Conservation (phyloP, 352 stramenopile species). For the Pythium insidiosum region DNA sequence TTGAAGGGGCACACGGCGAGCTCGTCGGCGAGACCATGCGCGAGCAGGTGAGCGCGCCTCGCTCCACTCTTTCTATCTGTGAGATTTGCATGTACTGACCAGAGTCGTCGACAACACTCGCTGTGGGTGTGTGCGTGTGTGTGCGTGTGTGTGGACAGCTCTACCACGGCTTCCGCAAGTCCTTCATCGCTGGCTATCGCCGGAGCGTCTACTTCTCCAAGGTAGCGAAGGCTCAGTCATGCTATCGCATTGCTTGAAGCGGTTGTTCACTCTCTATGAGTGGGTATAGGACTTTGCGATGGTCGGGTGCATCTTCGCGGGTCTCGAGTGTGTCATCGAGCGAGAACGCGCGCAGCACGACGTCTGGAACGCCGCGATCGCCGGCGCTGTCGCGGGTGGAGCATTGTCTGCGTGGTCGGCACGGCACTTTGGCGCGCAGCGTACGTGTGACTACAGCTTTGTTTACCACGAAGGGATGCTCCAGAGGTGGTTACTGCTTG, state of each 20-base stretch:
- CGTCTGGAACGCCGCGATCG: constrained; percentile 71
- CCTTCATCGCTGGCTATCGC: constrained; percentile 60
- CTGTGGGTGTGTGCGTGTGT: background rate
- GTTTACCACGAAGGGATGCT: too few species aligned
- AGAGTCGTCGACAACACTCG: too few species aligned
- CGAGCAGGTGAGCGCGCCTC: constrained; percentile 41
- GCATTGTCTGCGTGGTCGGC: constrained; percentile 64
- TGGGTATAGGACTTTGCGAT: constrained; percentile 72
- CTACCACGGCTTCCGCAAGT: constrained; percentile 81
- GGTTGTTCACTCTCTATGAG: background rate
- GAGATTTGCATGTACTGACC: too few species aligned
- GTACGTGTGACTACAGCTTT: constrained; percentile 20
- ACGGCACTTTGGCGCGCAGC: constrained; percentile 42
- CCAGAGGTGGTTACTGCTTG: too few species aligned
- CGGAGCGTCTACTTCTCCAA: constrained; percentile 86
- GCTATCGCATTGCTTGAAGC: background rate
- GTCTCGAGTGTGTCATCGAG: constrained; percentile 79
- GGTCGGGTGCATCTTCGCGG: constrained; percentile 72
- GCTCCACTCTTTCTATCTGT: too few species aligned
- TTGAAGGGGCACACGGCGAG: constrained; percentile 81
- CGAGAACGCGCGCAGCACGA: constrained; percentile 72
- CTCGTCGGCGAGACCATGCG: constrained; percentile 80
- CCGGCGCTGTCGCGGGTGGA: constrained; percentile 54
- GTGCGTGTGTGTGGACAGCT: constrained; percentile 28
- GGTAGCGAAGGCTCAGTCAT: constrained; percentile 12